Evolutionary conservation across 2,329 filamentous ascomycete species (phyloP), one percentile per base, ranked within the genome.

Genomic region (Sporothrix curviconia): DNA sequence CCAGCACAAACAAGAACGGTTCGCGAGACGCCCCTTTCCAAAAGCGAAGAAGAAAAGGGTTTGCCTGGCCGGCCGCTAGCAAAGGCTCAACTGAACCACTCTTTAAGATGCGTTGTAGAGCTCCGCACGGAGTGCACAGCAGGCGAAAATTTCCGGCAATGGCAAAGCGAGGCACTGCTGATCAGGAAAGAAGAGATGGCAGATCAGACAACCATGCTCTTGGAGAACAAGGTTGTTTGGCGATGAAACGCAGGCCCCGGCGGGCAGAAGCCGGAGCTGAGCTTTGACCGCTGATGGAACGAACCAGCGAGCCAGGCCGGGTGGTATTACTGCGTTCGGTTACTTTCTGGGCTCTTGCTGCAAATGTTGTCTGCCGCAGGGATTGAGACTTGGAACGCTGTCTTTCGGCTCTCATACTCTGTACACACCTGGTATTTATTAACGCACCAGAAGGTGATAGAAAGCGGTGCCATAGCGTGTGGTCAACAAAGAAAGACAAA

Each of bases 111-210:
- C n/a, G n/a, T n/a, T n/a, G n/a, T n/a, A n/a, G n/a, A n/a, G n/a
- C n/a, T n/a, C n/a, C n/a, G n/a, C n/a, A n/a, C n/a, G n/a, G 42
- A 46, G 42, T 7, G 7, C 7, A 4, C 11, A 44, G n/a, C 19
- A 28, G n/a, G 30, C 28, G 11, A 17, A 7, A n/a, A 5, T 9
- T n/a, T 5, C 34, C 19, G 22, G 34, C 39, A 22, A 52, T 43
- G 30, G 37, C 49, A 50, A 57, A 46, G 55, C 19, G 55, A 47
- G 43, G 22, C 14, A 28, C 46, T 56, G 36, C 55, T 25, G 37
- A 51, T 56, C 55, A 36, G 40, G 55, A 34, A 24, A 22, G 17
- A 37, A 50, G 25, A 22, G 12, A 34, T 30, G 40, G 47, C 8
- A 46, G 55, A 57, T 57, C 47, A 53, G 30, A 53, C 55, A 39